Percentiles rank a stretch among this genome's conserved stretches.
Conservation (phyloP, 441 rosid genomes). For the Cnidoscolus chayamansa region DNA sequence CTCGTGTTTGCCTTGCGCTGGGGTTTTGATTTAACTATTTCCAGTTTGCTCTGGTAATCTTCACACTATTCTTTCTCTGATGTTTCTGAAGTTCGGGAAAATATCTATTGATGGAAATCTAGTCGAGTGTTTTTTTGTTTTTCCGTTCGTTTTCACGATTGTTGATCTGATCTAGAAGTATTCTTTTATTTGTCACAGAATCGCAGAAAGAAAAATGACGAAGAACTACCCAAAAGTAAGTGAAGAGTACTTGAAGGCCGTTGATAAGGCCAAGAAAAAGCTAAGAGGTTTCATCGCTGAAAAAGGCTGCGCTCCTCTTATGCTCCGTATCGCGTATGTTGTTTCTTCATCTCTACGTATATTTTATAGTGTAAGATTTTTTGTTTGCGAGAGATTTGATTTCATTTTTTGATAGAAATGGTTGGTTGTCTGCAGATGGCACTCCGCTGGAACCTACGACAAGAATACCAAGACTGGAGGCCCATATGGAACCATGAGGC, state of each 20-base stretch:
- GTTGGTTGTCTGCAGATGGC: slow-evolving; percentile 58
- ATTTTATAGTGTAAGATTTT: not conserved
- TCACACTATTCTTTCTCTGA: not conserved
- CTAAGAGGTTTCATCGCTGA: slow-evolving; percentile 85
- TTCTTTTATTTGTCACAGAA: not conserved
- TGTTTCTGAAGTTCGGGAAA: not conserved
- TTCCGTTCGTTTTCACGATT: not conserved
- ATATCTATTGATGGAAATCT: not conserved
- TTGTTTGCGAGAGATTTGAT: not conserved
- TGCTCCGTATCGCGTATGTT: slow-evolving; percentile 87
- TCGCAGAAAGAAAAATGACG: slow-evolving; percentile 39
- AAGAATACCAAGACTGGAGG: slow-evolving; percentile 76
- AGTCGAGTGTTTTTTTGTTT: too few relatives aligned
- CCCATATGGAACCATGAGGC: slow-evolving; percentile 87
- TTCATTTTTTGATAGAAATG: not conserved
- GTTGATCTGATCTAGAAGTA: not conserved
- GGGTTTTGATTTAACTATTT: not conserved
- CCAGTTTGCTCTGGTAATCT: not conserved
- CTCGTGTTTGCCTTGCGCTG: slow-evolving; percentile 38
- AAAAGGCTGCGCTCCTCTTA: slow-evolving; percentile 89
- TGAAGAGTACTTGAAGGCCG: slow-evolving; percentile 68
- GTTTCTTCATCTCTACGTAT: too few relatives aligned
- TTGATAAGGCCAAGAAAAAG: slow-evolving; percentile 80
- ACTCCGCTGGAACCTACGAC: slow-evolving; percentile 93
- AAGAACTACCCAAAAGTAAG: slow-evolving; percentile 81